Evolutionary conservation across 73 alveolate species (phyloP), one percentile per base, ranked within the genome.

Genomic region (Paramecium octaurelia): DNA sequence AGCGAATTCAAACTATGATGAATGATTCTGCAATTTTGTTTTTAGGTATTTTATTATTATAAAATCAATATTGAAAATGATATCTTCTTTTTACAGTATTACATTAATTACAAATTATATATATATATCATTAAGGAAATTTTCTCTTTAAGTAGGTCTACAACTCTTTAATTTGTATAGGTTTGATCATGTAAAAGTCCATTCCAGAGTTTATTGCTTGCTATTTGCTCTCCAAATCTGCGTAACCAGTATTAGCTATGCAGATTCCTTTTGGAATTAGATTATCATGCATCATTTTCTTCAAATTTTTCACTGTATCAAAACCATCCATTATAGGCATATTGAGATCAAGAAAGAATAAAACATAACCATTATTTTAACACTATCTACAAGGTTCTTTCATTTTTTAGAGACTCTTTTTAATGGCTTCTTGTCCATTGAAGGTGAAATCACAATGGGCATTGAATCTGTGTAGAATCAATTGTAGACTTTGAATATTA

Each of bases 301-400:
- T 75, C 34, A 75, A 16, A 21, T 75, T 44, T 75, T 21, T 36
- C 4, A 75, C 88, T 31, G 88, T 36, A 1, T 29, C 57, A 36
- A 75, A 75, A 20, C 88, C 88, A 75, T 75, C 88, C 88, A 75
- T 75, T 36, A 75, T 40, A 5, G 88, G 88, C 88, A 75, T 75
- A 40, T 75, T 75, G 20, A 75, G 35, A 36, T 75, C 88, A 10
- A 75, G 18, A 75, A 75, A 75, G 8, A 34, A 36, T 3, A 75
- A n/a, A 29, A 75, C 59, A 35, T 75, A 75, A 12, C 88, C 88
- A 14, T 34, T 36, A 36, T 75, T 75, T 35, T 36, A 31, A 36
- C 88, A 75, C n/a, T 40, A 20, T 31, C 68, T n/a, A 75, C 88
- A 75, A 4, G 88, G 88, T 21, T 36, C 24, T 6, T 40, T 75